phyloP scores from a whole-genome alignment of 305 asterid species.

The Fraxinus floribunda region DNA sequence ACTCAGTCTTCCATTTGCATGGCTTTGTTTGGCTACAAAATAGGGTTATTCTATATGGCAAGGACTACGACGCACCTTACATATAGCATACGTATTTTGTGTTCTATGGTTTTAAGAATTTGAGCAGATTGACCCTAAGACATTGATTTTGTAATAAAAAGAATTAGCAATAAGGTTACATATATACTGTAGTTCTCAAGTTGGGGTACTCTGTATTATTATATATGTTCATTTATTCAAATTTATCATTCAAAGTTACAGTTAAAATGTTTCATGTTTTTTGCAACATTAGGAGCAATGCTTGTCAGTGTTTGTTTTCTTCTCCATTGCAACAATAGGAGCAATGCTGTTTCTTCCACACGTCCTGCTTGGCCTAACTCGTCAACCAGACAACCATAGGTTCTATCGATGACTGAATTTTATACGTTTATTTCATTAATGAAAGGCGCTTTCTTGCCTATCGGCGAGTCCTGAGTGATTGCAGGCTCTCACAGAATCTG shows the following conservation, averaged over 20 bases:
- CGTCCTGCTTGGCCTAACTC: conserved; percentile 58
- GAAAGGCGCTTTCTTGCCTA: conserved; percentile 43
- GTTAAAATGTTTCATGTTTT: no score
- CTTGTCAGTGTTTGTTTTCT: no score
- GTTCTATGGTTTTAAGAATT: neutral
- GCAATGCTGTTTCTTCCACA: conserved; percentile 50
- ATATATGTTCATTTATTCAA: no score
- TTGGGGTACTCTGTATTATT: no score
- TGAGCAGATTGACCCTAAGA: neutral
- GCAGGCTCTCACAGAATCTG: conserved; percentile 54
- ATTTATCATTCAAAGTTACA: no score
- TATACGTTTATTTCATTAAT: conserved; percentile 39
- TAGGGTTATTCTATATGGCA: neutral
- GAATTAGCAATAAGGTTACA: no score
- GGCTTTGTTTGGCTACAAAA: neutral
- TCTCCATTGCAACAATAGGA: no score
- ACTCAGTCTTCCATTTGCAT: neutral
- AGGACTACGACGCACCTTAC: neutral
- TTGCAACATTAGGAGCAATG: no score
- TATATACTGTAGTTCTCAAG: no score
- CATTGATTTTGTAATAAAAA: neutral
- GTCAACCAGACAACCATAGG: conserved; percentile 74
- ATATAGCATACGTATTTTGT: neutral
- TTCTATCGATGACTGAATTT: conserved; percentile 43
- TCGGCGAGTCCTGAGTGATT: conserved; percentile 38